Percentiles rank a stretch among this genome's conserved stretches.
These are phyloP conservation scores for Aspergillus neotritici DNA, from an alignment of 2,329 filamentous ascomycete genomes.

Conservation along the genomic window DNA sequence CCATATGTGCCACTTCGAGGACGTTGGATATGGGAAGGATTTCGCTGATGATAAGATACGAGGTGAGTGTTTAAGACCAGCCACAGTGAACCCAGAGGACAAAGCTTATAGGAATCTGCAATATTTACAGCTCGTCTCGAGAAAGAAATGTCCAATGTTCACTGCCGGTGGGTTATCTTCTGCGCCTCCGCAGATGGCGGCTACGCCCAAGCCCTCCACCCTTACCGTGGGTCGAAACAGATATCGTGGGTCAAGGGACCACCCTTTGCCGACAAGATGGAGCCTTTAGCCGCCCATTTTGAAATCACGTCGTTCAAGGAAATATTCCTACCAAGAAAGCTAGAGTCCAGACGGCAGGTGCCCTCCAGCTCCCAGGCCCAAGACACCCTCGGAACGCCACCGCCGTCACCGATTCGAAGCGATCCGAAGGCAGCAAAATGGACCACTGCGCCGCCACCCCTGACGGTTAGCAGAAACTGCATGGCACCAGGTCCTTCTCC, in stretches of 20 bases:
- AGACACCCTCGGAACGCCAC: slow-evolving; percentile 3
- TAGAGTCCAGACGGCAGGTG: not conserved
- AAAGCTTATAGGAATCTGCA: slow-evolving; percentile 4
- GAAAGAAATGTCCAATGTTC: slow-evolving; percentile 31
- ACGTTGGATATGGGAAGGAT: slow-evolving; percentile 42
- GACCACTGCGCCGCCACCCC: not conserved
- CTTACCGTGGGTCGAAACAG: slow-evolving; percentile 24
- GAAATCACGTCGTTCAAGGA: slow-evolving; percentile 8
- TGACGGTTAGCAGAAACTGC: not conserved
- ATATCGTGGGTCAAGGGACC: slow-evolving; percentile 36
- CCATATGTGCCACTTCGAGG: slow-evolving; percentile 36
- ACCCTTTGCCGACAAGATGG: slow-evolving; percentile 35
- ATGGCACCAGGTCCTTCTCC: not conserved
- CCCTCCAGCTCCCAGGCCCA: slow-evolving; percentile 1
- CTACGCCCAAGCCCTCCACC: slow-evolving; percentile 38
- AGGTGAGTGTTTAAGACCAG: slow-evolving; percentile 21
- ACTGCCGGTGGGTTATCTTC: slow-evolving; percentile 39
- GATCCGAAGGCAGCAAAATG: slow-evolving; percentile 12
- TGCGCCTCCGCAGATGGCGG: slow-evolving; percentile 41
- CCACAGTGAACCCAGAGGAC: not conserved
- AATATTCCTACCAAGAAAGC: slow-evolving; percentile 11
- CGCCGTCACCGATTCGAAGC: slow-evolving; percentile 9
- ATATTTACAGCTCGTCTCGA: slow-evolving; percentile 26
- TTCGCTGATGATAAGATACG: slow-evolving; percentile 40
- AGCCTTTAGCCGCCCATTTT: slow-evolving; percentile 20